Evolutionary conservation across 139 green algal genomes (phyloP).

Genomic region (Chlorella sp.): DNA sequence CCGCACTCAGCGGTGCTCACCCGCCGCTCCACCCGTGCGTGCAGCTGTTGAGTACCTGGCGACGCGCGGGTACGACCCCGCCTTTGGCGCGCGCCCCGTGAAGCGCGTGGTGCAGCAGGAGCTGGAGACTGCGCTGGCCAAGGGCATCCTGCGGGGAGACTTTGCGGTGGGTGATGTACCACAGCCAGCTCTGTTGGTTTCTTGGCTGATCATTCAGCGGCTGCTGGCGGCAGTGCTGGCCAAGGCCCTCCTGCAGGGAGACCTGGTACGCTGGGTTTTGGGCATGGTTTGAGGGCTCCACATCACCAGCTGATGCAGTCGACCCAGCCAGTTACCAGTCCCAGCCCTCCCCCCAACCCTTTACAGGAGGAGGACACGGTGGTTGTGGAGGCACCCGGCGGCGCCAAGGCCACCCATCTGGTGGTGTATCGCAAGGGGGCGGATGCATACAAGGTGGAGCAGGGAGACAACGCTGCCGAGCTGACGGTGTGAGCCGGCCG

Average conservation of each 20-base stretch:
- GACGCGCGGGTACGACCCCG: slow-evolving; percentile 88
- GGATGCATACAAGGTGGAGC: neutral
- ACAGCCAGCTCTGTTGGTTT: no score
- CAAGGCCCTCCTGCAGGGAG: no score
- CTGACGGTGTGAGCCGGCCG: slow-evolving; percentile 12
- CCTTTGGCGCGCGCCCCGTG: slow-evolving; percentile 95
- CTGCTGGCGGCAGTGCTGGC: no score
- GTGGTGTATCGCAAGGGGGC: slow-evolving; percentile 27
- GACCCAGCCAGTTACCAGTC: no score
- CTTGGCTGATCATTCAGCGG: no score
- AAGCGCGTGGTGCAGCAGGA: slow-evolving; percentile 97
- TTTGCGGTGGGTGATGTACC: slow-evolving; percentile 53
- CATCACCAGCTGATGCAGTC: neutral
- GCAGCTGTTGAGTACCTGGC: slow-evolving; percentile 84
- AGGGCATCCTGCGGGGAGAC: slow-evolving; percentile 81
- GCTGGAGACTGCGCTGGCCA: slow-evolving; percentile 95
- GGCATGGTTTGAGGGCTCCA: neutral
- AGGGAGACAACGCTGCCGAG: slow-evolving; percentile 4
- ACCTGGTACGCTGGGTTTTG: no score
- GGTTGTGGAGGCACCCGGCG: slow-evolving; percentile 60
- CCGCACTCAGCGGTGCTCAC: no score
- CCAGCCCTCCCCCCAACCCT: no score
- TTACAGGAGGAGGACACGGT: slow-evolving; percentile 75
- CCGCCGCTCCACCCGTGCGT: neutral
- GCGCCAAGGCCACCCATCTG: slow-evolving; percentile 31